Evolutionary conservation across 768 basidiomycete species (phyloP).

Genomic region (Cystofilobasidium bisporidii): DNA sequence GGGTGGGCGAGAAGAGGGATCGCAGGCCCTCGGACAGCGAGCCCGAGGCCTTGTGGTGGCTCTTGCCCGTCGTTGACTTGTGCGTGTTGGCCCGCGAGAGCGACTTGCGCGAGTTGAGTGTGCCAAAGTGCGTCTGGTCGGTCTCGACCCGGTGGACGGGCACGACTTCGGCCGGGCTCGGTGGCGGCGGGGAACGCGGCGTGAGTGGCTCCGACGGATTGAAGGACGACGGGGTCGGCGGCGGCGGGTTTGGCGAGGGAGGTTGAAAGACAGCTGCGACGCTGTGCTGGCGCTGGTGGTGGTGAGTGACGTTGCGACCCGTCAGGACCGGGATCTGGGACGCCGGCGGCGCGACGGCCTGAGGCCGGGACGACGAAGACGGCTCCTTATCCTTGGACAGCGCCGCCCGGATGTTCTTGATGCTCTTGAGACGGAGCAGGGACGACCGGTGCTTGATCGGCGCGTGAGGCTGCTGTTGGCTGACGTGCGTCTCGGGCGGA

Average conservation of each 20-base stretch:
- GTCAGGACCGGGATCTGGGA: conserved; percentile 6
- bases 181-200: neutral
- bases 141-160: neutral
- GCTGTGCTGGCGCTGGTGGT: neutral
- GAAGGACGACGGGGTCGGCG: conserved; percentile 1
- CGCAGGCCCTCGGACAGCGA: neutral
- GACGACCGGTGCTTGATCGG: neutral
- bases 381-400: neutral
- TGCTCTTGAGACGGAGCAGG: conserved; percentile 5
- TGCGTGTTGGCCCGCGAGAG: neutral
- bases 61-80: neutral
- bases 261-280: neutral
- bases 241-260: neutral
- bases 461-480: neutral
- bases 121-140: neutral
- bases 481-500: neutral
- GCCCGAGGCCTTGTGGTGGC: neutral
- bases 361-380: no score
- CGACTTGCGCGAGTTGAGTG: neutral
- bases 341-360: neutral
- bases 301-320: no score
- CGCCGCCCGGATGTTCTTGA: conserved; percentile 3
- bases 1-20: neutral
- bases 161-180: neutral
- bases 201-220: neutral